These are phyloP conservation scores for Pharus latifolius DNA, from an alignment of 176 grass and related monocot species.

Conservation along the genomic window DNA sequence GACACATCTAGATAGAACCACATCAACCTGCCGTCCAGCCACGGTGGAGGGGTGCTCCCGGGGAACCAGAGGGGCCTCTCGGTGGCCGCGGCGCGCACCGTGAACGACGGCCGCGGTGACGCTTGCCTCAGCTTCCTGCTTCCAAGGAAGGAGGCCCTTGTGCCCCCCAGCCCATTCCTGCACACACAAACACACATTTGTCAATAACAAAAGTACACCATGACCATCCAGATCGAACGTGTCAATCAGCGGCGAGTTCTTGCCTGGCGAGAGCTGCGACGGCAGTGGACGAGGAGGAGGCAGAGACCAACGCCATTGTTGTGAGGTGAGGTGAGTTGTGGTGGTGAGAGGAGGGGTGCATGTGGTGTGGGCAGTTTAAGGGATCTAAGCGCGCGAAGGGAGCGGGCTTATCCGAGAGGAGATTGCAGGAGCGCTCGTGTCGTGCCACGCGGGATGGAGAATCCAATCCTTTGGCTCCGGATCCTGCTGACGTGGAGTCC, in stretches of 20 bases:
- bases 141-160: conserved; percentile 45
- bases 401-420: conserved; percentile 53
- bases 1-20: not conserved
- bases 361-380: conserved; percentile 42
- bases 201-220: not conserved
- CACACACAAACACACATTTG: not conserved
- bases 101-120: conserved; percentile 33
- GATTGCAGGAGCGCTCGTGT: conserved; percentile 18
- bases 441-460: conserved; percentile 60
- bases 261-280: conserved; percentile 61
- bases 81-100: conserved; percentile 43
- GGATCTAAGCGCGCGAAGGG: conserved; percentile 31
- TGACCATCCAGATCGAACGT: not conserved
- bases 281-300: conserved; percentile 77
- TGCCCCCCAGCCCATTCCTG: conserved; percentile 28
- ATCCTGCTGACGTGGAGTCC: conserved; percentile 44
- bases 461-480: conserved; percentile 44
- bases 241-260: not conserved
- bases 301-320: conserved; percentile 58
- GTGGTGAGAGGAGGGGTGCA: not conserved
- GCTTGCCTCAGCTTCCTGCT: conserved; percentile 35
- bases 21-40: conserved; percentile 87
- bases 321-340: conserved; percentile 18
- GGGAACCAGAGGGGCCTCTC: conserved; percentile 95
- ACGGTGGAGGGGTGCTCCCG: conserved; percentile 88